Evolutionary conservation across 2,329 filamentous ascomycete genomes (phyloP), one percentile per base, ranked within the genome.

Genomic region (Verticillium zaregamsianum): DNA sequence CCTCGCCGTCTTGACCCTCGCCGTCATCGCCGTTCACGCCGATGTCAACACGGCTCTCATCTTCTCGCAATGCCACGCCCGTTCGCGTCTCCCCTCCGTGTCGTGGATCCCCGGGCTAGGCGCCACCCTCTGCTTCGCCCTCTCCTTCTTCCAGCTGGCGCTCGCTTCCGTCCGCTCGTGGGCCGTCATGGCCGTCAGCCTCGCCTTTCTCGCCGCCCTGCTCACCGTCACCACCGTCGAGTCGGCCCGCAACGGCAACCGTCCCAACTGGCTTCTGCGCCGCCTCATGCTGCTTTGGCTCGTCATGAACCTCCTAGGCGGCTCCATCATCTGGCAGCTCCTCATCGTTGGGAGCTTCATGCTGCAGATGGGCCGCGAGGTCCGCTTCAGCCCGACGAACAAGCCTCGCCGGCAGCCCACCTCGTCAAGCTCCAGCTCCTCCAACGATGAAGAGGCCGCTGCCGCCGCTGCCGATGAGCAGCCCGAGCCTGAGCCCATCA

Each of bases 41-140:
- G 81, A 83, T 71, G 76, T 82, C 70, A 82, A 84, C 74, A 73
- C 79, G 61, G 77, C 79, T 20, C 73, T 83, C 64, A 79, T 85
- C 63, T 83, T 79, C 73, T 83, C 80, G 54, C 81, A 84, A 66
- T 85, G 82, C 71, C 78, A 83, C 68, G 74, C 82, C 2, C 78
- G 72, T 62, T 71, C 80, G 9, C 78, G 78, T 17, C 68, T 84
- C 25, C 79, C 79, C 12, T 73, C 59, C 20, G 68, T 85, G 25
- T 78, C 77, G 55, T 25, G 39, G 23, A 67, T 82, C 2, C 80
- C 80, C 6, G 63, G 78, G 54, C 59, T 84, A 28, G 80, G 80
- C 40, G 73, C 79, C 2, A 78, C 80, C 17, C 62, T 74, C 32
- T 85, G 82, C 71, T 84, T 81, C 70, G 69, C 82, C 62, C 73